phyloP scores from a whole-genome alignment of 2,329 filamentous ascomycete species.

The Verruconis gallopava region DNA sequence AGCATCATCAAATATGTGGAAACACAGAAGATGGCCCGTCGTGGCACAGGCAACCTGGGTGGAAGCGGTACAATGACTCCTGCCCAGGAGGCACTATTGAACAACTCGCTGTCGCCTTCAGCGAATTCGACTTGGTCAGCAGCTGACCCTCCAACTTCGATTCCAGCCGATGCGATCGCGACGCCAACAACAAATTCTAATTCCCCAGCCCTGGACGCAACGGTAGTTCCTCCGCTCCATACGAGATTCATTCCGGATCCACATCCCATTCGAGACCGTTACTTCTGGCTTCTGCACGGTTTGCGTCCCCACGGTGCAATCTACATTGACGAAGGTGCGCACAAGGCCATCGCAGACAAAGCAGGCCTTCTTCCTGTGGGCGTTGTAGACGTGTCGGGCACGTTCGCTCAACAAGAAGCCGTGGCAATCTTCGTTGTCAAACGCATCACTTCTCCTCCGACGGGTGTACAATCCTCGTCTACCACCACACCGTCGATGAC shows the following conservation, averaged over 20 bases:
- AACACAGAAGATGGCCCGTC: slow-evolving; percentile 12
- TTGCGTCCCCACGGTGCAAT: slow-evolving; percentile 80
- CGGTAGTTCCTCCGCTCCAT: slow-evolving; percentile 48
- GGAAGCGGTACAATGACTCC: slow-evolving; percentile 7
- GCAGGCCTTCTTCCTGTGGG: slow-evolving; percentile 81
- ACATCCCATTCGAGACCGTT: slow-evolving; percentile 78
- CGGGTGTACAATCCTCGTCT: neutral
- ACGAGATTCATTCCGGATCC: slow-evolving; percentile 82
- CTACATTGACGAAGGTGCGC: slow-evolving; percentile 85
- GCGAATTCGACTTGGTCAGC: slow-evolving; percentile 11
- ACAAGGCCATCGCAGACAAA: slow-evolving; percentile 66
- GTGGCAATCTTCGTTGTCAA: slow-evolving; percentile 76
- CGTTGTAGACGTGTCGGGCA: slow-evolving; percentile 78
- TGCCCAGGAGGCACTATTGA: slow-evolving; percentile 17
- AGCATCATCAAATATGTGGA: slow-evolving; percentile 77
- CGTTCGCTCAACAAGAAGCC: slow-evolving; percentile 84
- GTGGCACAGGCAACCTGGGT: slow-evolving; percentile 16
- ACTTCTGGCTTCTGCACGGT: slow-evolving; percentile 95
- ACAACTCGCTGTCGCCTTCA: slow-evolving; percentile 12
- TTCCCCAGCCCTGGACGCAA: slow-evolving; percentile 16
- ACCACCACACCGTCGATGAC: neutral
- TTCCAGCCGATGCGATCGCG: slow-evolving; percentile 18
- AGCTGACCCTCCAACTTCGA: slow-evolving; percentile 13
- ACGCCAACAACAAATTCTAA: slow-evolving; percentile 19
- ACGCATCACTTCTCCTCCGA: slow-evolving; percentile 26